Evolutionary conservation across 495 filamentous ascomycete genomes (phyloP), one percentile per base, ranked within the genome.

Genomic region (Talaromyces trachyspermus): DNA sequence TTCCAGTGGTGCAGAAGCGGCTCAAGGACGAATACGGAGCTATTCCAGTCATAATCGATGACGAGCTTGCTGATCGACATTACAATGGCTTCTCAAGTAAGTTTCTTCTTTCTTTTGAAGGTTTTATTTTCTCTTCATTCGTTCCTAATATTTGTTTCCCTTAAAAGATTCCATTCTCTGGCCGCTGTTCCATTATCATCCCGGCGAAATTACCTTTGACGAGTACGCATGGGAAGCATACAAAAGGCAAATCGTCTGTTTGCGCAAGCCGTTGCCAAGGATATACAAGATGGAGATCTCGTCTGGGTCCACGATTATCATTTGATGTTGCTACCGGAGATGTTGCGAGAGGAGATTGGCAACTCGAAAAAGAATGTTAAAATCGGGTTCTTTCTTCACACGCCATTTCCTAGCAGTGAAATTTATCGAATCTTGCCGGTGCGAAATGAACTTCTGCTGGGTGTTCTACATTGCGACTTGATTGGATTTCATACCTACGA

Each of bases 241-340:
- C 69, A 72, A 71, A 82, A 89, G 57, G 88, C 86, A 19, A 94
- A 91, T 54, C 72, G 74, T 25, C 62, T 85, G 18, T 94, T 94
- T 55, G 88, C 88, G 12, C 79, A 83, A 63, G 74, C 76, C 4
- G 75, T 94, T 51, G 72, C 79, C 12, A 76, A 77, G 50, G 79
- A 86, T 54, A 79, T 90, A 0, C 71, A 83, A 54, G 87, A 90
- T 51, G 86, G 85, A 29, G 88, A 92, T 55, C 61, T 91, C 42
- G 77, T 94, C 54, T 94, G 88, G 88, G 83, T 94, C 0, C 88
- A 94, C 60, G 88, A 94, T 59, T 94, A 92, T 60, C 88, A 94
- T 66, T 68, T 92, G 45, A 90, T 94, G 86, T 76, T 94, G 2
- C 71, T 94, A 12, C 88, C 88, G 4, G 73, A 81, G 49, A 88